Evolutionary conservation across 2,329 filamentous ascomycete species (phyloP).

Genomic region (Geosmithia flava): DNA sequence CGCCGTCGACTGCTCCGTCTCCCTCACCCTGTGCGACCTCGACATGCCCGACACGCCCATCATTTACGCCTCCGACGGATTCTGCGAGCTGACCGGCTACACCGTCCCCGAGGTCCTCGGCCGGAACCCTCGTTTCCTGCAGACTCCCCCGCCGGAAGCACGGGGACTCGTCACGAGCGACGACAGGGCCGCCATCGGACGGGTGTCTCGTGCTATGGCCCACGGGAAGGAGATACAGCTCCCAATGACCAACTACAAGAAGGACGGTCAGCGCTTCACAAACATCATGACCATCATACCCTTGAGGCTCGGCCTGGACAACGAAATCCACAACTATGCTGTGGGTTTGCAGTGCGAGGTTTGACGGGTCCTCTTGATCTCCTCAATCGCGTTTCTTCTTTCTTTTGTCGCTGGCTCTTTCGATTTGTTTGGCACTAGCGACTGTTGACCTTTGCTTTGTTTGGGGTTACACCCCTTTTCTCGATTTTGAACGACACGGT

Average conservation of each 20-base stretch:
- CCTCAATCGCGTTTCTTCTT: neutral
- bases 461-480: neutral
- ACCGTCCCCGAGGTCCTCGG: slow-evolving; percentile 61
- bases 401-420: neutral
- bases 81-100: slow-evolving; percentile 70
- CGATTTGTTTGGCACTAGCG: no score
- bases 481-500: neutral
- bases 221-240: slow-evolving; percentile 32
- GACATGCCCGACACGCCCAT: slow-evolving; percentile 63
- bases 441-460: no score
- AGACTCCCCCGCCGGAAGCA: slow-evolving; percentile 43
- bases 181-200: slow-evolving; percentile 43
- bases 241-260: slow-evolving; percentile 65
- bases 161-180: slow-evolving; percentile 29
- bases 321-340: slow-evolving; percentile 51
- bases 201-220: slow-evolving; percentile 32
- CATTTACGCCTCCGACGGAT: slow-evolving; percentile 74
- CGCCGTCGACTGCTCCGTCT: slow-evolving; percentile 72
- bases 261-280: slow-evolving; percentile 67
- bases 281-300: slow-evolving; percentile 82
- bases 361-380: neutral
- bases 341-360: slow-evolving; percentile 70
- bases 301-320: slow-evolving; percentile 47
- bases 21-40: slow-evolving; percentile 73
- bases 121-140: slow-evolving; percentile 74